These are phyloP conservation scores for Dicorynia guianensis DNA, from an alignment of 306 rosid genomes.

Conservation along the genomic window DNA sequence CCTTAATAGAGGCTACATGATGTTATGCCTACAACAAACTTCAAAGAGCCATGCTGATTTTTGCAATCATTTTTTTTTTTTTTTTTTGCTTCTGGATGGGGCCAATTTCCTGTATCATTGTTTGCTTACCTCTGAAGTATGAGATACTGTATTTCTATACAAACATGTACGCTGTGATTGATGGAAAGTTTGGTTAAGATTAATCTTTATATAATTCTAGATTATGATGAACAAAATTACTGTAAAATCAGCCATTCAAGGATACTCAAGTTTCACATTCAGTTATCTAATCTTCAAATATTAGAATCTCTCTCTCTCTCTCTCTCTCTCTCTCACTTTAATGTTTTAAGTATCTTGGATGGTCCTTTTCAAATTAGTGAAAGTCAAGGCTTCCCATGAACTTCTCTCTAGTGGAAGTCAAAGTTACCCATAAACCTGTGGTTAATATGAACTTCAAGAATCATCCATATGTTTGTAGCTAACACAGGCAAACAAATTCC, in stretches of 20 bases:
- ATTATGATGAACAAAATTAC: constrained; percentile 14
- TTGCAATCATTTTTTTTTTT: not conserved
- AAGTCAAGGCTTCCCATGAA: not conserved
- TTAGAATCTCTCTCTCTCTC: not conserved
- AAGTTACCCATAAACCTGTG: not conserved
- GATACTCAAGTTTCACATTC: not conserved
- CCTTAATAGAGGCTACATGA: constrained; percentile 26
- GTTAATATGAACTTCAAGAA: not conserved
- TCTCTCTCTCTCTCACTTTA: not conserved
- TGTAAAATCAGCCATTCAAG: not conserved
- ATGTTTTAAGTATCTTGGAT: not conserved
- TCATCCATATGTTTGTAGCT: not conserved
- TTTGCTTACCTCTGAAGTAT: not conserved
- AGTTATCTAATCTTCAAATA: not conserved
- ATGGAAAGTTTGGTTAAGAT: not conserved
- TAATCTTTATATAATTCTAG: not conserved
- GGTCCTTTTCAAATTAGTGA: not conserved
- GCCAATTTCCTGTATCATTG: not conserved
- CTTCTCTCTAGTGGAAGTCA: not conserved
- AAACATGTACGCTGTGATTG: not conserved
- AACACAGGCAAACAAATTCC: not conserved
- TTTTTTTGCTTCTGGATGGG: not conserved
- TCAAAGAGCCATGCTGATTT: not conserved
- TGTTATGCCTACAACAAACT: constrained; percentile 2
- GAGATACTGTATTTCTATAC: not conserved